These are phyloP conservation scores for Diaporthe longicolla DNA, from an alignment of 2,329 filamentous ascomycete species.

Conservation along the genomic window DNA sequence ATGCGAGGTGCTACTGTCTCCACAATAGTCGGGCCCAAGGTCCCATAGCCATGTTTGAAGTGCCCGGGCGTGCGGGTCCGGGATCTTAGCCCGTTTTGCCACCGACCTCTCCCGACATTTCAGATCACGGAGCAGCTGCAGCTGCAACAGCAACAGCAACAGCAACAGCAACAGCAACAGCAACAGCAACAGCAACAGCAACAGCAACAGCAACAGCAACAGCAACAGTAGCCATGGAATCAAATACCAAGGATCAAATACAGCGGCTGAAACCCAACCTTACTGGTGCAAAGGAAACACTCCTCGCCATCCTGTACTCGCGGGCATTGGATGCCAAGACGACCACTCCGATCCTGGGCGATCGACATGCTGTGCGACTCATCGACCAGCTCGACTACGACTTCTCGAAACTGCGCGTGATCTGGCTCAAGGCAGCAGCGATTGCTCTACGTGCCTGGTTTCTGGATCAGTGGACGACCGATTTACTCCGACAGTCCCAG, in stretches of 20 bases:
- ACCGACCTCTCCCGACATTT: constrained; percentile 33
- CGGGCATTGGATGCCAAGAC: constrained; percentile 35
- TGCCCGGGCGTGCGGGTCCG: too few relatives aligned
- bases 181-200: too few relatives aligned
- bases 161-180: not conserved
- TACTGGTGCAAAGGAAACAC: constrained; percentile 36
- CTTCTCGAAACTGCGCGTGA: constrained; percentile 27
- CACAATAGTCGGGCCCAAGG: too few relatives aligned
- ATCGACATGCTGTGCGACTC: constrained; percentile 33
- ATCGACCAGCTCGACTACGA: constrained; percentile 40
- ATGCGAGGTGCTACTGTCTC: too few relatives aligned
- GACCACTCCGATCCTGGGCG: constrained; percentile 35
- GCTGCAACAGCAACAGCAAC: too few relatives aligned
- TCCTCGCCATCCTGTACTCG: constrained; percentile 36
- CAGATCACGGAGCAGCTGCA: not conserved
- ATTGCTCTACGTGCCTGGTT: constrained; percentile 34
- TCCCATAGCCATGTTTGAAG: too few relatives aligned
- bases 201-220: too few relatives aligned
- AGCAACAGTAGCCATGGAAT: not conserved
- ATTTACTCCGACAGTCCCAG: constrained; percentile 30
- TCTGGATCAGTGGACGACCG: constrained; percentile 36
- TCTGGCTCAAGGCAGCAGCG: not conserved
- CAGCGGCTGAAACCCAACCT: constrained; percentile 32
- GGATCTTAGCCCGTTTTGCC: not conserved
- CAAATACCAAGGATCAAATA: not conserved